phyloP scores from a whole-genome alignment of 805 yeast species.

The Yamadazyma philogaea region DNA sequence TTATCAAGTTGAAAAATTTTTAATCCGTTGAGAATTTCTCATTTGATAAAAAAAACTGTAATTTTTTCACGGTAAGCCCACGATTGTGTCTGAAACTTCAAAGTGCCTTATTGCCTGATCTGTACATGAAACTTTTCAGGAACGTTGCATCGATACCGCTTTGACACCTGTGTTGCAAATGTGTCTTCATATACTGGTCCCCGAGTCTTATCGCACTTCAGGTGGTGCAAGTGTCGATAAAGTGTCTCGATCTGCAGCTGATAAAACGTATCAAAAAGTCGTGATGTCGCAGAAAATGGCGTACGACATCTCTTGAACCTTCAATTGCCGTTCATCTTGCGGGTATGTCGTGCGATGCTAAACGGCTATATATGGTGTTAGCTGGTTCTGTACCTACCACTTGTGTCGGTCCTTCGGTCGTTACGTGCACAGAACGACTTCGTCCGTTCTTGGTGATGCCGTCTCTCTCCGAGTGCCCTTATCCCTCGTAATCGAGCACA shows the following conservation, averaged over 20 bases:
- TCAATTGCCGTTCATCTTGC: neutral
- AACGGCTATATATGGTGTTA: no score
- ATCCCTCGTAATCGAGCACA: no score
- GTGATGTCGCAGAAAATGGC: neutral
- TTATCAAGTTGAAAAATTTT: slow-evolving; percentile 13
- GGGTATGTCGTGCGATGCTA: neutral
- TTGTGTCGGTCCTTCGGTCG: no score
- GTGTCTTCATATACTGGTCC: neutral
- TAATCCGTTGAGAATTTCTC: slow-evolving; percentile 9
- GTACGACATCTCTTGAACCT: neutral
- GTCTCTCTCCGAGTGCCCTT: no score
- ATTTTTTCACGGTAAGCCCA: slow-evolving; percentile 4
- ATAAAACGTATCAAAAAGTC: neutral
- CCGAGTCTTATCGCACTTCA: neutral
- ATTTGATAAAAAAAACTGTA: slow-evolving; percentile 11
- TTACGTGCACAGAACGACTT: no score
- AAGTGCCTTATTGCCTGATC: neutral
- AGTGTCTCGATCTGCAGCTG: neutral
- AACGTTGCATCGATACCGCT: no score
- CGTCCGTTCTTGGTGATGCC: no score
- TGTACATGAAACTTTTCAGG: no score
- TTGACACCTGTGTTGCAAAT: neutral
- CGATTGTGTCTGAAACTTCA: neutral
- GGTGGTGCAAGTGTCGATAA: neutral
- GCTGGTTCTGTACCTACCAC: no score